A percentile compares a stretch with the other conserved stretches of the same genome.
These are phyloP conservation scores for Aspergillus sp. DNA, from an alignment of 2,329 filamentous ascomycete genomes.

Conservation along the genomic window DNA sequence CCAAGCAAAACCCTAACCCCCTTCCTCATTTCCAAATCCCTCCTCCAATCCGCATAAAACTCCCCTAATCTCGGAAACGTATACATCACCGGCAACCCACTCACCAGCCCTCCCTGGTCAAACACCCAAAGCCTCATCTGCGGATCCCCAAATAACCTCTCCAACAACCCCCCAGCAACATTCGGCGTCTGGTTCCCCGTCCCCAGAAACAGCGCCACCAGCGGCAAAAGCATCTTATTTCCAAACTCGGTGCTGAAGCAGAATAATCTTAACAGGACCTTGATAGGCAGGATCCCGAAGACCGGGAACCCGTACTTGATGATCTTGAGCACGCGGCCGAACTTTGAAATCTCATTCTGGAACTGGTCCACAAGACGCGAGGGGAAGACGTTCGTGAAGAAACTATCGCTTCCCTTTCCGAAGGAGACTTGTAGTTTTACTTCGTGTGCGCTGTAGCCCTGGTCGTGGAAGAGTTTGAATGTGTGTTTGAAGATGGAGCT, in stretches of 20 bases:
- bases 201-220: slow-evolving; percentile 71
- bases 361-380: slow-evolving; percentile 57
- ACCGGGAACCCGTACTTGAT: slow-evolving; percentile 57
- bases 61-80: slow-evolving; percentile 60
- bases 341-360: slow-evolving; percentile 55
- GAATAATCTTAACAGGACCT: slow-evolving; percentile 65
- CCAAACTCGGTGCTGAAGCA: slow-evolving; percentile 69
- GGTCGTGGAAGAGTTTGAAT: slow-evolving; percentile 59
- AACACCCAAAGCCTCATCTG: slow-evolving; percentile 63
- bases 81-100: slow-evolving; percentile 58
- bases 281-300: slow-evolving; percentile 60
- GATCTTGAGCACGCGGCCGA: slow-evolving; percentile 55
- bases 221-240: slow-evolving; percentile 68
- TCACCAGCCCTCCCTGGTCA: slow-evolving; percentile 54
- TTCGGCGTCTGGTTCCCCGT: slow-evolving; percentile 74
- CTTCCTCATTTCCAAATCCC: slow-evolving; percentile 47
- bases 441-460: slow-evolving; percentile 57
- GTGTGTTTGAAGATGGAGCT: slow-evolving; percentile 63
- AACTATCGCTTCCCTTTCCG: slow-evolving; percentile 56
- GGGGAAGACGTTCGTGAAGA: slow-evolving; percentile 64
- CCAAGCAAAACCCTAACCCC: slow-evolving; percentile 56
- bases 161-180: slow-evolving; percentile 67
- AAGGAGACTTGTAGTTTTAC: slow-evolving; percentile 62
- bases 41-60: slow-evolving; percentile 59
- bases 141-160: slow-evolving; percentile 58